Evolutionary conservation across 192 early-diverging fungal genomes (phyloP).

Genomic region (Podila clonocystis): DNA sequence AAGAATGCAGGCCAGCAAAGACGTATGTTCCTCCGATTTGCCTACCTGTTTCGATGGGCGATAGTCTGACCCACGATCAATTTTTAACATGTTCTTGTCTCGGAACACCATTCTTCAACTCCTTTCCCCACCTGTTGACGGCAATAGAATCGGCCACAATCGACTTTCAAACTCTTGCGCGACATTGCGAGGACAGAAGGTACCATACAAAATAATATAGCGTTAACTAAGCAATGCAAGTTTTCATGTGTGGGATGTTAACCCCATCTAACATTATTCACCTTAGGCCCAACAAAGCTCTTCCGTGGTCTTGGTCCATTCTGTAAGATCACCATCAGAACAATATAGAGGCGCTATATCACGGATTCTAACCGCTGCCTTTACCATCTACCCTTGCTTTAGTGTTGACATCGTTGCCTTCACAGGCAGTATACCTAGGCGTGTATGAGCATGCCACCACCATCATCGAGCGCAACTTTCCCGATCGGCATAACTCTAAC

Average conservation of each 20-base stretch:
- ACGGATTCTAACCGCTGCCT: too few species aligned
- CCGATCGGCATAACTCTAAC: slow-evolving; percentile 38
- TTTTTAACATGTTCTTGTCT: neutral
- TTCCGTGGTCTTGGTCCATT: slow-evolving; percentile 49
- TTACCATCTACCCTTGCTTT: neutral
- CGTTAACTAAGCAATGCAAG: too few species aligned
- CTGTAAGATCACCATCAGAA: slow-evolving; percentile 8
- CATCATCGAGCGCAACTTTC: slow-evolving; percentile 38
- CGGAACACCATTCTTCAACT: neutral
- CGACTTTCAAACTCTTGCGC: slow-evolving; percentile 41
- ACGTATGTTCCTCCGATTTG: slow-evolving; percentile 17
- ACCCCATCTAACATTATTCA: neutral
- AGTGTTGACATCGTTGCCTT: slow-evolving; percentile 47
- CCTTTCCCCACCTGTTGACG: neutral
- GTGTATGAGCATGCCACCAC: slow-evolving; percentile 48
- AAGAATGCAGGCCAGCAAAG: slow-evolving; percentile 48
- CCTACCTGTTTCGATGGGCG: neutral
- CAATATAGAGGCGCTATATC: neutral
- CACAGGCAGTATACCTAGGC: slow-evolving; percentile 46
- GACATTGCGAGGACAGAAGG: slow-evolving; percentile 50
- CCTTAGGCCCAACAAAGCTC: slow-evolving; percentile 38
- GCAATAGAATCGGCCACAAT: slow-evolving; percentile 39
- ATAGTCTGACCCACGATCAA: neutral
- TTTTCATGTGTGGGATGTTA: neutral
- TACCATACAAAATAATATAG: neutral